Conservation (phyloP, 257 asterid species). For the Paulownia fortunei region DNA sequence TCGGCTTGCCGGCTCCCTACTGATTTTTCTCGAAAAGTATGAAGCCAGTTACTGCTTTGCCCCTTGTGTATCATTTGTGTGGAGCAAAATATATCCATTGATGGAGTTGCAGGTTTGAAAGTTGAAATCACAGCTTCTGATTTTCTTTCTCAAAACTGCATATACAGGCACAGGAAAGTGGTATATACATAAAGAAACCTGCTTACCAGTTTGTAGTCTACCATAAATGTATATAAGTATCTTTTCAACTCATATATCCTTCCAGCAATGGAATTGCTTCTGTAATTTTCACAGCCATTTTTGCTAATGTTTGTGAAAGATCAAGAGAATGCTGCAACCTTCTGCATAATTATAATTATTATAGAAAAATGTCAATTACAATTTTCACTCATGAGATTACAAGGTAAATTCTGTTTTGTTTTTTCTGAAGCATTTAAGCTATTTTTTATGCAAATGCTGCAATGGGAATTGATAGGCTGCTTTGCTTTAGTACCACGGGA, state of each 20-base stretch:
- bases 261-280: constrained; percentile 22
- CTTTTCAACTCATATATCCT: constrained; percentile 15
- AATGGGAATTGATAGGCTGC: not conserved
- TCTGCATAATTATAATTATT: constrained; percentile 19
- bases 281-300: constrained; percentile 21
- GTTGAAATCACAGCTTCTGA: constrained; percentile 12
- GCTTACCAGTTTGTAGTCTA: constrained; percentile 26
- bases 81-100: constrained; percentile 12
- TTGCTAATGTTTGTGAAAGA: constrained; percentile 31
- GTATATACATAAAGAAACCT: constrained; percentile 31
- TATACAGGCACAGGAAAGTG: constrained; percentile 41
- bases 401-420: not conserved
- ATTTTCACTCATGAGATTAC: constrained; percentile 7
- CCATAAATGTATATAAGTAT: constrained; percentile 34
- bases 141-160: constrained; percentile 33
- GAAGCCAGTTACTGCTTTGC: not conserved
- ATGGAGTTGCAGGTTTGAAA: constrained; percentile 24
- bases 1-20: not conserved
- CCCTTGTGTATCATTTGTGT: constrained; percentile 27
- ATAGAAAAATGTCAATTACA: constrained; percentile 20
- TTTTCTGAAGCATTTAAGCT: not conserved
- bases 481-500: too few relatives aligned
- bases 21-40: not conserved
- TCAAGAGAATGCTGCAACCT: constrained; percentile 26
- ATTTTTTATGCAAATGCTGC: not conserved